Evolutionary conservation across 192 early-diverging fungal genomes (phyloP), one percentile per base, ranked within the genome.

Genomic region (Umbelopsis sp.): DNA sequence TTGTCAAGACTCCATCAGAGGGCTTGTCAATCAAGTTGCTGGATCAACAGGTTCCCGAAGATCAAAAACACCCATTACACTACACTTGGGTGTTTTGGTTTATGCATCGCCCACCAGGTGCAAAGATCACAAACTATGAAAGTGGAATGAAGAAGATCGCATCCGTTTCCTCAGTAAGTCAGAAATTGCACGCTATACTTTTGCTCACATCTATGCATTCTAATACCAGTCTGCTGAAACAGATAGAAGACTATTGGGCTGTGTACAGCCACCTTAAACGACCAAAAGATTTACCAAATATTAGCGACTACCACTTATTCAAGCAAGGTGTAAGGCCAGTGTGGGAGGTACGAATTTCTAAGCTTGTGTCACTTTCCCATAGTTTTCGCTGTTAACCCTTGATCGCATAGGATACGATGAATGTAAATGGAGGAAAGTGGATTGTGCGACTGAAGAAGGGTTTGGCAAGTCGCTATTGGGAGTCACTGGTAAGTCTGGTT

Each of bases 341-440:
- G n/a, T 98, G 97, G 97, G 97, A 98, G 80, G 90, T 85, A 77
- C 11, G 70, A 31, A 45, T 65, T 53, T 47, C 16, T 71, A 24
- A 21, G 14, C 56, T 34, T 17, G 29, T 17, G 31, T 4, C 16
- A 34, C 12, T 20, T 62, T 3, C 17, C 8, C 38, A 62, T 51
- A 32, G 8, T 41, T 22, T 50, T 45, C 25, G 38, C 6, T 45
- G 12, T 34, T 21, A 68, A 22, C n/a, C 34, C n/a, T 51, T 72
- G 34, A 11, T 24, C 44, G 59, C 14, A 22, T 50, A 84, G 85
- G 96, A 98, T 71, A 77, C 85, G 3, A 83, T 80, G 36, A 95
- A 96, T 71, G 85, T 93, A 51, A 88, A 87, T 67, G 97, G 97
- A 45, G 97, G 97, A 52, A 97, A 97, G 73, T 98, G 97, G 97